phyloP scores from a whole-genome alignment of 208 protist genomes.

The Acanthamoeba culbertsoni region DNA sequence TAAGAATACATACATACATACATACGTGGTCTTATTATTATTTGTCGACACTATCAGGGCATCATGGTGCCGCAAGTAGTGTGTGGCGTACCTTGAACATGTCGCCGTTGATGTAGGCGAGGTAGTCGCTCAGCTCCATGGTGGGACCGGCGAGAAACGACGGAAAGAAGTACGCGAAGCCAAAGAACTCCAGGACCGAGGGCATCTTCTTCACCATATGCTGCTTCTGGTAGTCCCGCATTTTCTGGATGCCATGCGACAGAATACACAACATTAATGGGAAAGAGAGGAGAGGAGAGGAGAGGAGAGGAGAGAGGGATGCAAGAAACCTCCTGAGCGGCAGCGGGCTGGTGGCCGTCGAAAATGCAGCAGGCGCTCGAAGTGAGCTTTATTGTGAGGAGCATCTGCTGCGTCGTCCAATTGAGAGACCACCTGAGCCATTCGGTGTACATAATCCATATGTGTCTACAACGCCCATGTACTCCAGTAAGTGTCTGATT shows the following conservation, averaged over 20 bases:
- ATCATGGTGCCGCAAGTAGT: not conserved
- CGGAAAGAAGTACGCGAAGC: conserved; percentile 75
- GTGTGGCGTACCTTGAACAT: not conserved
- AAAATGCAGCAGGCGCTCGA: conserved; percentile 74
- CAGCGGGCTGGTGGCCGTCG: conserved; percentile 65
- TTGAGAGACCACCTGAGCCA: conserved; percentile 79
- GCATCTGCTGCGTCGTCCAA: conserved; percentile 79
- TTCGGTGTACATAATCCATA: conserved; percentile 72
- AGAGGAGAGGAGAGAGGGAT: not conserved
- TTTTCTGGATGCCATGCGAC: not conserved
- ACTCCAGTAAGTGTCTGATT: not conserved
- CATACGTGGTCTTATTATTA: not conserved
- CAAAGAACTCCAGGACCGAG: conserved; percentile 72
- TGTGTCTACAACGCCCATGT: conserved; percentile 72
- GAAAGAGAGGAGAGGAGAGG: not conserved
- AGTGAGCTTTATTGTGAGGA: conserved; percentile 75
- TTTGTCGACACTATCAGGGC: too few species aligned
- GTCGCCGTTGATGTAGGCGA: conserved; percentile 24
- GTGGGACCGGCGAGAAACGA: conserved; percentile 76
- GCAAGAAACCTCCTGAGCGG: not conserved
- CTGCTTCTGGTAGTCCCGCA: not conserved
- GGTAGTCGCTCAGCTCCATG: conserved; percentile 78
- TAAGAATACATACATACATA: not conserved
- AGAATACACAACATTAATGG: not conserved
- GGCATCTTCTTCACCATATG: conserved; percentile 69